Percentiles rank a stretch among this genome's conserved stretches.
Evolutionary conservation across 805 yeast species (phyloP).

Genomic region (Yamadazyma sp.): DNA sequence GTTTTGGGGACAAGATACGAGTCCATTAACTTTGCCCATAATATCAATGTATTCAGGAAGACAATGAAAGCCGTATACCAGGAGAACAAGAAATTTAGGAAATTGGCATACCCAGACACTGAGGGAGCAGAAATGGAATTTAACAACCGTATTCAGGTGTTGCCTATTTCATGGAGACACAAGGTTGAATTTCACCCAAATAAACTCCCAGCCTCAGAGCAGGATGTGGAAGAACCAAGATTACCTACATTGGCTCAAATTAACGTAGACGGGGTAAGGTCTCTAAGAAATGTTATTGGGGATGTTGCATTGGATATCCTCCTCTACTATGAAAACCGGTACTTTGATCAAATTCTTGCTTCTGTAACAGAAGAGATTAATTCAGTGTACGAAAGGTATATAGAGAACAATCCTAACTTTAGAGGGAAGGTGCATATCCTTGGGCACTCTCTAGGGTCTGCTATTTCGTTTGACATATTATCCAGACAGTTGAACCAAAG

Average conservation of each 20-base stretch:
- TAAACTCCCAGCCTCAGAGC: constrained; percentile 24
- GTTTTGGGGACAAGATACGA: constrained; percentile 75
- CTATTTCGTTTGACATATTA: constrained; percentile 76
- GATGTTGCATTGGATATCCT: constrained; percentile 85
- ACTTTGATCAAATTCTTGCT: constrained; percentile 58
- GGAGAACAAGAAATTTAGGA: constrained; percentile 39
- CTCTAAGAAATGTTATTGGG: constrained; percentile 76
- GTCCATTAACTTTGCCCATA: constrained; percentile 83
- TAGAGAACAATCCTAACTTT: constrained; percentile 65
- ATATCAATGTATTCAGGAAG: constrained; percentile 63
- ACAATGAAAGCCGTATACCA: constrained; percentile 53
- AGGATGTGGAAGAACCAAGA: constrained; percentile 35
- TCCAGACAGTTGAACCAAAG: constrained; percentile 43
- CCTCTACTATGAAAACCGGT: constrained; percentile 71
- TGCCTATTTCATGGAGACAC: constrained; percentile 93
- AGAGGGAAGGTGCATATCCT: constrained; percentile 79
- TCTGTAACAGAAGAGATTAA: constrained; percentile 68
- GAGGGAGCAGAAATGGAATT: constrained; percentile 13
- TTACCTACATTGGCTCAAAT: constrained; percentile 69
- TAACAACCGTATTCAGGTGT: constrained; percentile 71
- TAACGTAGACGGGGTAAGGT: constrained; percentile 73
- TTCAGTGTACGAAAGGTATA: constrained; percentile 55
- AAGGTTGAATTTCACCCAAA: constrained; percentile 61
- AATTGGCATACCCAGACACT: constrained; percentile 31
- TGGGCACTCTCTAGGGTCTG: constrained; percentile 93